Evolutionary conservation across 2,329 filamentous ascomycete genomes (phyloP), one percentile per base, ranked within the genome.

Genomic region (Penicillium verrucosum): DNA sequence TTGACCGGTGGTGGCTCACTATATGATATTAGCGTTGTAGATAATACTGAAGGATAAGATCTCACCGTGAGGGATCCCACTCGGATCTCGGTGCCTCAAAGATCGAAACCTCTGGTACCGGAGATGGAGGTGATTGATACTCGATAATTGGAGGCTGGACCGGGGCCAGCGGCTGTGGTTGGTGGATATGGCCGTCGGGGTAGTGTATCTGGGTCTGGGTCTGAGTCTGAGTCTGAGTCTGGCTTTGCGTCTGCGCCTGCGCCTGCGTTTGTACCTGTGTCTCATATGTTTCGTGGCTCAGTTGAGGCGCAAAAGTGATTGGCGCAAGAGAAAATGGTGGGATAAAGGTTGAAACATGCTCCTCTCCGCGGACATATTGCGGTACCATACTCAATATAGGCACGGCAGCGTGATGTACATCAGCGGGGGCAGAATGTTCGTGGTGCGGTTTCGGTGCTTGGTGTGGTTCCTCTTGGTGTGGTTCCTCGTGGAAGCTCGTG

Each of bases 41-140:
- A 43, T 0, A n/a, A 48, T n/a, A n/a, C 25, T n/a, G 12, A 5
- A 18, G 23, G 45, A 56, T 67, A 9, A 8, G 29, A 11, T 43
- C 81, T 66, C 77, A 85, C 80, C 79, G 78, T 56, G 82, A 82
- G 38, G 85, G 83, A 70, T 88, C 83, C 85, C 85, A 88, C 65
- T 84, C 79, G 64, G 80, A 76, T 46, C 77, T 76, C 11, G 84
- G 84, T n/a, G 84, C 80, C 52, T 82, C 82, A 63, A 84, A 85
- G 27, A 73, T 73, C 54, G 78, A 76, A 62, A 80, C 50, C 48
- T 65, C 61, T 23, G 61, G 65, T 25, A 61, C 58, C 6, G 65
- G 62, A 32, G 65, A 63, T 12, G 60, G 57, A 49, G 61, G 73
- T 59, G 75, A 73, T 65, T 80, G 77, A 51, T 56, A 55, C 36